Conservation (phyloP, 768 basidiomycete genomes). For the Tylopilus balloui region DNA sequence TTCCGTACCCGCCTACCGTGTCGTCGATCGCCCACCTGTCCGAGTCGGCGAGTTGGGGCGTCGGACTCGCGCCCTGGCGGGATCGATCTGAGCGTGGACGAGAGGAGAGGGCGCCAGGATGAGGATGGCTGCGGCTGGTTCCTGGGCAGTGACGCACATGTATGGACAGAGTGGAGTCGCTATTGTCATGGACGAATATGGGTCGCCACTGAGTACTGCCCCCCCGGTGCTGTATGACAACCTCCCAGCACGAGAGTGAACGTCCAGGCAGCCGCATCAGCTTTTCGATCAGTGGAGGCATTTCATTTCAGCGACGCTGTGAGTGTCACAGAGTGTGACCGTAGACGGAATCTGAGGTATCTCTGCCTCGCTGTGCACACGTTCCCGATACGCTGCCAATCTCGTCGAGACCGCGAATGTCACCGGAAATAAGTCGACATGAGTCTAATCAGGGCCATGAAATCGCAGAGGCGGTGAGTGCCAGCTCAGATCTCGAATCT, state of each 20-base stretch:
- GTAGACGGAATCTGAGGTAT: constrained; percentile 12
- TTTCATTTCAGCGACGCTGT: constrained; percentile 22
- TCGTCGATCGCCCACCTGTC: background rate
- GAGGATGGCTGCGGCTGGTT: too few relatives aligned
- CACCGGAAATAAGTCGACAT: constrained; percentile 31
- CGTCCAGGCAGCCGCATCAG: constrained; percentile 17
- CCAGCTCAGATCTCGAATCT: constrained; percentile 22
- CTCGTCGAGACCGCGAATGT: constrained; percentile 19
- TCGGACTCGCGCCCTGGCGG: too few relatives aligned
- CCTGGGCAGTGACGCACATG: constrained; percentile 17
- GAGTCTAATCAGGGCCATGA: constrained; percentile 23
- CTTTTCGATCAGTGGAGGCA: constrained; percentile 6
- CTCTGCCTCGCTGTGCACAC: constrained; percentile 30
- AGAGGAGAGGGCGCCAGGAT: background rate
- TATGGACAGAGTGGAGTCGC: constrained; percentile 10
- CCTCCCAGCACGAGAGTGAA: background rate
- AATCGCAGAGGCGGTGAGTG: constrained; percentile 13
- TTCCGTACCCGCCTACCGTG: background rate
- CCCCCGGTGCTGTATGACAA: background rate
- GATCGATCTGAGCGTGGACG: background rate
- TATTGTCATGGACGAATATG: constrained; percentile 6
- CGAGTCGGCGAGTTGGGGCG: background rate
- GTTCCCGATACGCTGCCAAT: constrained; percentile 26
- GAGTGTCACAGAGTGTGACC: background rate
- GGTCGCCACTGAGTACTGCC: background rate